Percentiles rank a stretch among this genome's conserved stretches.
Conservation (phyloP, 768 basidiomycete species). For the Leucocoprinus sp. region DNA sequence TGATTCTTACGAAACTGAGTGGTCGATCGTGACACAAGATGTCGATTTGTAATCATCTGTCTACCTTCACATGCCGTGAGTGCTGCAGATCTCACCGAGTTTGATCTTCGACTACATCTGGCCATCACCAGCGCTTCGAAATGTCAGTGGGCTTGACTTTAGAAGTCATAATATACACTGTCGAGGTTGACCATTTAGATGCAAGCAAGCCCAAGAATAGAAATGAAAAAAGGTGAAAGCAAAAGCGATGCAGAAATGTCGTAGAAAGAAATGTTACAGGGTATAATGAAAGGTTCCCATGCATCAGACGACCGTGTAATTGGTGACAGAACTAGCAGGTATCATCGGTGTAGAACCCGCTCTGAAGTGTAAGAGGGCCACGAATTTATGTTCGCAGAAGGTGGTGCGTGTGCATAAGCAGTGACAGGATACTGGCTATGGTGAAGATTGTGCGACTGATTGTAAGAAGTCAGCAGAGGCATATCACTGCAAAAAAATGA, state of each 20-base stretch:
- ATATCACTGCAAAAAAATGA: background rate
- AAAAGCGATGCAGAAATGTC: conserved; percentile 7
- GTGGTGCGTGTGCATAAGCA: conserved; percentile 43
- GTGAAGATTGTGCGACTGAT: conserved; percentile 25
- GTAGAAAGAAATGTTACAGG: conserved; percentile 11
- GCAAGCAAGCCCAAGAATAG: background rate
- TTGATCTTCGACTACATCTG: conserved; percentile 6
- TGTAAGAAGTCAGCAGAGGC: background rate
- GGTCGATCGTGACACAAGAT: conserved; percentile 13
- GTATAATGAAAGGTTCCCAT: conserved; percentile 7
- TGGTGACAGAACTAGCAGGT: conserved; percentile 4
- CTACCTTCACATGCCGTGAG: conserved; percentile 12
- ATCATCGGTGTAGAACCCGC: conserved; percentile 51
- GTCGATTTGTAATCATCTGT: conserved; percentile 8
- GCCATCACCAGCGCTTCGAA: background rate
- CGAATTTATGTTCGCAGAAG: conserved; percentile 36
- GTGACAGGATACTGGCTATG: conserved; percentile 21
- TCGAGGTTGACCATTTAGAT: conserved; percentile 4
- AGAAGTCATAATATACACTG: conserved; percentile 10
- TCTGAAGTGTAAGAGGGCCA: conserved; percentile 64
- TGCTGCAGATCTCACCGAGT: conserved; percentile 4
- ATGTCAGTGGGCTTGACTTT: background rate
- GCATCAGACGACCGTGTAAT: background rate
- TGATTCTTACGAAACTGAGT: conserved; percentile 1
- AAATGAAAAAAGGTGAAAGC: conserved; percentile 1